A percentile compares a stretch with the other conserved stretches of the same genome.
phyloP scores from a whole-genome alignment of 2,329 filamentous ascomycete species.

The Massarina eburnea region DNA sequence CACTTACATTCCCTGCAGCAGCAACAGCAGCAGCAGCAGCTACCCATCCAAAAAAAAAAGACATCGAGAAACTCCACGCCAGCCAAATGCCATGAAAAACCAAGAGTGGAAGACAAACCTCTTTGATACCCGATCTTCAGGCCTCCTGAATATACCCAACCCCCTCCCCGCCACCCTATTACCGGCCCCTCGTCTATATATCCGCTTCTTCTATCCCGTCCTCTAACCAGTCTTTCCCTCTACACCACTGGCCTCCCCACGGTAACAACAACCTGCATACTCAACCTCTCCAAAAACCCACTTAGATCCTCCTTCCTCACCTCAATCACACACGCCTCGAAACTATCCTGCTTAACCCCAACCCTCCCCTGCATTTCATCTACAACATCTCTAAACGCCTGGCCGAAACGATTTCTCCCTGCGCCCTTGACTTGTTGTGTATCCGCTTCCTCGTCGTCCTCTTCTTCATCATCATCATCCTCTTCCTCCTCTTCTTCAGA shows the following conservation, averaged over 20 bases:
- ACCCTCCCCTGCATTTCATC: slow-evolving; percentile 87
- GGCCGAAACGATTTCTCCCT: slow-evolving; percentile 86
- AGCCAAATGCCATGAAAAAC: no score
- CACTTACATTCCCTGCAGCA: no score
- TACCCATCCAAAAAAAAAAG: no score
- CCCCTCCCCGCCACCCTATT: no score
- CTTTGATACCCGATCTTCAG: no score
- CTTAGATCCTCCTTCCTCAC: slow-evolving; percentile 94
- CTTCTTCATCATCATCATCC: slow-evolving; percentile 65
- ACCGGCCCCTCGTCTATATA: no score
- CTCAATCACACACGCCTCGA: slow-evolving; percentile 96
- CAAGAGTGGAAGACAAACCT: no score
- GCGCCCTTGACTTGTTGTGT: slow-evolving; percentile 65
- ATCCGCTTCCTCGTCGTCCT: slow-evolving; percentile 42
- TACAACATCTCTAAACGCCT: slow-evolving; percentile 93
- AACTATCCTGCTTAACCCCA: slow-evolving; percentile 88
- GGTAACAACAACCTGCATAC: slow-evolving; percentile 78
- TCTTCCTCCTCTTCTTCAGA: slow-evolving; percentile 58
- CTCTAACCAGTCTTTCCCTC: no score
- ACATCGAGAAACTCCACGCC: no score
- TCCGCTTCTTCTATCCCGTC: no score
- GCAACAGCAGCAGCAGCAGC: no score
- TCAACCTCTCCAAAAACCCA: slow-evolving; percentile 87
- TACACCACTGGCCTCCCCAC: neutral
- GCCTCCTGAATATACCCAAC: neutral